Base-by-base conservation (phyloP, 2,329 filamentous ascomycete genomes). In the Parascedosporium putredinis region DNA sequence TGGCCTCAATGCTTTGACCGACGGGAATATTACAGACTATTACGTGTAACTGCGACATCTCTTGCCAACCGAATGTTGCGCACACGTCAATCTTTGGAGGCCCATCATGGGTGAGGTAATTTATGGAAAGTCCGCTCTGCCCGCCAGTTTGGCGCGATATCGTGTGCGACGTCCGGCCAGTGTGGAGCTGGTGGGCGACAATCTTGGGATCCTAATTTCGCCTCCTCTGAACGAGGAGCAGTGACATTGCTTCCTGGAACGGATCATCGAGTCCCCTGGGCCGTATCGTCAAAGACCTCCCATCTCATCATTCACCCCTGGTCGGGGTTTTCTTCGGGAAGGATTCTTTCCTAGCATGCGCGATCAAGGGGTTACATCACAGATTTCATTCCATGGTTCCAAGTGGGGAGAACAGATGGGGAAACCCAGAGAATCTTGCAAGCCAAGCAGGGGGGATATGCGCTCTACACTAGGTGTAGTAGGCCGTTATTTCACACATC, bases 381-480 rank as follows among this genome's bases (percentile, higher is more conserved):
- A 23, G n/a, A 23, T 16, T 16, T n/a, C 6, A 16, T 16, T 18
- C 38, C 38, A 42, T 20, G 14, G 38, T 42, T 22, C 18, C 7
- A 20, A 42, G 38, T 20, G 20, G 43, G 27, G 44, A 29, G 44
- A 46, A 46, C 44, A 31, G 44, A 46, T 25, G 44, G 24, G 44
- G 25, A 46, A 46, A 46, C 44, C n/a, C 44, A 46, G 44, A 46
- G 23, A 46, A 29, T 31, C 25, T 5, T 12, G 23, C 24, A 29
- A 18, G 4, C 16, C 10, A 29, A 5, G 8, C 9, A 23, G 44
- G 10, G 12, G 43, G 20, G 40, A 23, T n/a, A n/a, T n/a, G n/a
- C n/a, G n/a, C n/a, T n/a, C 27, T 31, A 31, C 27, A 31, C 12
- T 31, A 7, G 27, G 12, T 31, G 6, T 31, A 31, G 27, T 31